Conservation (phyloP, 2,329 filamentous ascomycete genomes). For the Sclerotinia glacialis region DNA sequence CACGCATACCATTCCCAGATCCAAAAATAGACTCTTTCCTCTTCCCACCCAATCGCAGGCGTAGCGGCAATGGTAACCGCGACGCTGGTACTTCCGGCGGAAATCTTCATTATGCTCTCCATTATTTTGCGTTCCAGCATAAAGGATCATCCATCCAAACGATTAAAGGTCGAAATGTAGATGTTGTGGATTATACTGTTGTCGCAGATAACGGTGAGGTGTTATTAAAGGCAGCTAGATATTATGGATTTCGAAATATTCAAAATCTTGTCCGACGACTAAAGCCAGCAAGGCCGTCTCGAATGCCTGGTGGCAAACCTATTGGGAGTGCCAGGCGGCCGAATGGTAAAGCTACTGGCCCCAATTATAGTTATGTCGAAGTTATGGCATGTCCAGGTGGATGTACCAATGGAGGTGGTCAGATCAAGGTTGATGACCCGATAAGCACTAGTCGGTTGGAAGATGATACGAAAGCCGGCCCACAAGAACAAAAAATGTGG, state of each 20-base stretch:
- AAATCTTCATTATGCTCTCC: constrained; percentile 80
- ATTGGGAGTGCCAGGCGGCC: constrained; percentile 55
- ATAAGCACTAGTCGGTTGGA: constrained; percentile 52
- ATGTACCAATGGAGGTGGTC: constrained; percentile 95
- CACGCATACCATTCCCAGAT: constrained; percentile 68
- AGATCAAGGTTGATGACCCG: constrained; percentile 86
- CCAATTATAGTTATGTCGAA: constrained; percentile 89
- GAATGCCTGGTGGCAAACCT: constrained; percentile 73
- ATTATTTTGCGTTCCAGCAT: constrained; percentile 66
- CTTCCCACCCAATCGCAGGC: constrained; percentile 54
- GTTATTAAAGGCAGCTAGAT: constrained; percentile 79
- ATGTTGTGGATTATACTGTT: constrained; percentile 83
- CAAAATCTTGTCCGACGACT: constrained; percentile 93
- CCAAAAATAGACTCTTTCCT: constrained; percentile 67
- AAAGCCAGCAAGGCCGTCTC: constrained; percentile 74
- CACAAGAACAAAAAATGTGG: constrained; percentile 84
- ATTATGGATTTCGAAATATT: constrained; percentile 97
- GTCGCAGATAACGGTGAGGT: constrained; percentile 53
- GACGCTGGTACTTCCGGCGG: constrained; percentile 81
- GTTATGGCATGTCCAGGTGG: constrained; percentile 99
- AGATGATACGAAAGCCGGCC: constrained; percentile 57
- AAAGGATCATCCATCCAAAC: constrained; percentile 70
- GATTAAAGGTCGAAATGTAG: constrained; percentile 77
- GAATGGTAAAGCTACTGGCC: constrained; percentile 47
- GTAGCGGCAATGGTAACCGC: constrained; percentile 45